phyloP scores from a whole-genome alignment of 2,329 filamentous ascomycete species.

The Talaromyces sp. region DNA sequence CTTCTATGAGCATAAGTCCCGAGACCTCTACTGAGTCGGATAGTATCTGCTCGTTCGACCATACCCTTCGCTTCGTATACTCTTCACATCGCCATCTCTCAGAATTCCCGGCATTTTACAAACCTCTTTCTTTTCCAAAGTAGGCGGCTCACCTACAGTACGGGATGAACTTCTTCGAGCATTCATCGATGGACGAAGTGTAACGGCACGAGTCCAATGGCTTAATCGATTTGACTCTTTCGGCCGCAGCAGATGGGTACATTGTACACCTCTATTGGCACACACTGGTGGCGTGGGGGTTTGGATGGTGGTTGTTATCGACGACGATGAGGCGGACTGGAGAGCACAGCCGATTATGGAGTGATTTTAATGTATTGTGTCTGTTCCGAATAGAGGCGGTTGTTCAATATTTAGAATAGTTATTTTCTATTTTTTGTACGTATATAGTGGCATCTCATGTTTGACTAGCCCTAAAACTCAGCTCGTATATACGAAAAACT shows the following conservation, averaged over 20 bases:
- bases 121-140: slow-evolving; percentile 48
- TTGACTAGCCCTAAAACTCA: background rate
- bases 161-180: slow-evolving; percentile 57
- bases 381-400: background rate
- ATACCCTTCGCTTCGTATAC: slow-evolving; percentile 62
- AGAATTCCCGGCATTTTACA: slow-evolving; percentile 66
- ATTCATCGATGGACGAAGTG: slow-evolving; percentile 64
- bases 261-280: slow-evolving; percentile 70
- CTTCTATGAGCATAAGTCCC: too few species aligned
- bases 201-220: slow-evolving; percentile 74
- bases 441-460: background rate
- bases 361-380: background rate
- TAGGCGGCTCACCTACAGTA: slow-evolving; percentile 50
- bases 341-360: slow-evolving; percentile 4
- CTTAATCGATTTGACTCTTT: slow-evolving; percentile 52
- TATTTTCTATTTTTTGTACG: background rate
- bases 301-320: slow-evolving; percentile 74
- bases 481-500: background rate
- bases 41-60: slow-evolving; percentile 52
- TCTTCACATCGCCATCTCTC: slow-evolving; percentile 67
- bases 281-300: slow-evolving; percentile 67
- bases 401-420: background rate
- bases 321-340: slow-evolving; percentile 53
- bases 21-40: background rate
- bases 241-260: slow-evolving; percentile 69